Base-by-base conservation (phyloP, 352 stramenopile genomes). In the Phytopythium ostracodes region DNA sequence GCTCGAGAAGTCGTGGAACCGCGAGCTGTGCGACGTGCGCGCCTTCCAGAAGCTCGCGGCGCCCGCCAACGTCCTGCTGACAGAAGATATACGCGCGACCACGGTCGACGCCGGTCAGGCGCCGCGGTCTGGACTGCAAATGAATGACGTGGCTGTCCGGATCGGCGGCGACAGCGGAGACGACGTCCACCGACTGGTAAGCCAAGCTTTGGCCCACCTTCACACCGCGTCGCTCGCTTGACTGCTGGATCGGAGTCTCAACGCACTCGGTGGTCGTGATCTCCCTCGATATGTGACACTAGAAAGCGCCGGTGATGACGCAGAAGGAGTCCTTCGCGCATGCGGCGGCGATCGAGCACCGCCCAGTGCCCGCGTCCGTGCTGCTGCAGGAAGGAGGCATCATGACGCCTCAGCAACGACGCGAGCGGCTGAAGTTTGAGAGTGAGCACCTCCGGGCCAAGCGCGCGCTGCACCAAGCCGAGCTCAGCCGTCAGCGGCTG, bases 341-440 rank as follows among this genome's bases (percentile, higher is more conserved):
- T 25, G 65, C 70, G 35, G 62, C 76, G 0, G 72, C 78, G 60
- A 88, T 91, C 43, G 76, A 79, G 49, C 60, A 84, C 44, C 66
- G 64, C 7, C 40, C 56, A 5, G 71, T 89, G 10, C 82, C 82
- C 0, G 27, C 42, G 14, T 88, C 82, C 0, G 70, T 90, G 17
- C 53, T 84, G 55, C 57, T 94, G 4, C 77, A 76, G n/a, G 82
- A 94, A 76, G 54, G 54, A 31, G 82, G 84, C 0, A 65, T 92
- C 22, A 88, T 92, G 79, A 88, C 71, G 0, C 81, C 84, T 3
- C 71, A 82, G 27, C 77, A 94, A 55, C 77, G 84, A 8, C 79
- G 84, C 18, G 82, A 94, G 60, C 73, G 82, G 22, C 77, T 84
- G 17, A 65, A 81, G 4, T 92, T 92, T 42, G 79, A 88, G 54